These are phyloP conservation scores for Lachnellula willkommii DNA, from an alignment of 2,329 filamentous ascomycete genomes.

Conservation along the genomic window DNA sequence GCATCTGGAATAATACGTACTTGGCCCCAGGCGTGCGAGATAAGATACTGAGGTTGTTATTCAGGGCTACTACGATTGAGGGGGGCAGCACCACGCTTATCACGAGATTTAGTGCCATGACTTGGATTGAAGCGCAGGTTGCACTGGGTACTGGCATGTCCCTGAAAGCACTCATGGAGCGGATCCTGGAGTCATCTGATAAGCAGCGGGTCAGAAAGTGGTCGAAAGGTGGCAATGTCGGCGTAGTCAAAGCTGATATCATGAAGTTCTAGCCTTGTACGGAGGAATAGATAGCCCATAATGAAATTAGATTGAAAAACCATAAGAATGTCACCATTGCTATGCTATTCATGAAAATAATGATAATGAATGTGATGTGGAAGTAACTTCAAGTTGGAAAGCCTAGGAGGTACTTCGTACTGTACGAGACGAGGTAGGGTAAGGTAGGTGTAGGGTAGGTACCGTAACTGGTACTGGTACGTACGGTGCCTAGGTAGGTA, in stretches of 20 bases:
- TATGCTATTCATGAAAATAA: neutral
- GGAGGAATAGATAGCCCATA: constrained; percentile 15
- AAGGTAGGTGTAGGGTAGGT: too few relatives aligned
- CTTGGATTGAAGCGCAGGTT: constrained; percentile 65
- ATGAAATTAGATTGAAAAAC: neutral
- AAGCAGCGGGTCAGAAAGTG: constrained; percentile 59
- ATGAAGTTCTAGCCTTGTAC: constrained; percentile 13
- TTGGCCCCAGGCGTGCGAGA: constrained; percentile 49
- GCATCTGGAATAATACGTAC: constrained; percentile 62
- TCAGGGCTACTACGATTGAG: constrained; percentile 60
- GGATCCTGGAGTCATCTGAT: constrained; percentile 62
- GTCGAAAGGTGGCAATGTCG: constrained; percentile 44
- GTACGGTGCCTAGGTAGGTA: neutral
- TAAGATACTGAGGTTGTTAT: constrained; percentile 57
- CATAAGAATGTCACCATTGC: neutral
- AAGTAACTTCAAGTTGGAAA: too few relatives aligned
- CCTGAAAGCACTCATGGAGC: constrained; percentile 49
- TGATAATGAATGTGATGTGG: too few relatives aligned
- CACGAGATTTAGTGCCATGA: constrained; percentile 68
- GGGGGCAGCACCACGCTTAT: constrained; percentile 75
- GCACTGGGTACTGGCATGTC: constrained; percentile 43
- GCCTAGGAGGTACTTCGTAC: too few relatives aligned
- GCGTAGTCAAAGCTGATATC: constrained; percentile 27
- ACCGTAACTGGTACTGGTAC: too few relatives aligned
- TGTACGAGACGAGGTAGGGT: too few relatives aligned